Base-by-base conservation (phyloP, 768 basidiomycete genomes). In the Pisolithus marmoratus region DNA sequence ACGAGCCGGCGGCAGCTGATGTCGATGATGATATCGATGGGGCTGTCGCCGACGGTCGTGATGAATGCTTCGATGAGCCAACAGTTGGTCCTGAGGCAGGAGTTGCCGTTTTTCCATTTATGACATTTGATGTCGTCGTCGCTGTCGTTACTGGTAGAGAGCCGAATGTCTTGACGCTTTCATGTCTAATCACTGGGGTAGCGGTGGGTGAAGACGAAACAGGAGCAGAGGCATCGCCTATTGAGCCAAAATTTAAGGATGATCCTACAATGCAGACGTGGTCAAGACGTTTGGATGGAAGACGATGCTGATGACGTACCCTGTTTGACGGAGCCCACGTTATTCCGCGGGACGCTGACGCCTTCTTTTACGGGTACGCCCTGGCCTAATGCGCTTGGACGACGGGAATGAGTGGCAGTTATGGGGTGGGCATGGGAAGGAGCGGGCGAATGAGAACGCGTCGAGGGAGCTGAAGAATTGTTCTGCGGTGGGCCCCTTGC, bases 181-280 rank as follows among this genome's bases (percentile, higher is more conserved):
- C 85, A 56, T 82, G 74, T 74, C 83, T 86, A 63, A 82, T 74
- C 58, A 70, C 77, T 52, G 74, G 81, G 34, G 81, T 77, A 47
- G 81, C 73, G 50, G 89, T 87, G 34, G 91, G 90, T 8, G 90
- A 90, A 43, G 90, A 87, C 34, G 90, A 88, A 61, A 92, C 84
- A 54, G 85, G 78, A 49, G 89, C 83, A 58, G 73, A 67, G 11
- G 77, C 79, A 69, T 90, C 87, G 72, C 91, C 86, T 77, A 94
- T 89, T 44, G 91, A 91, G 60, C 93, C 93, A 74, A 94, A 94
- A 46, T 86, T 87, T 58, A 95, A 84, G 48, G 80, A 72, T 52
- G 83, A 81, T 61, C 78, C 82, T 87, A 56, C 11, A 24, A 49
- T 43, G 34, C 31, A 58, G 46, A 56, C 38, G 12, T 55, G 20